These are phyloP conservation scores for Ceratocystis cacaofunesta DNA, from an alignment of 2,329 filamentous ascomycete species.

Conservation along the genomic window DNA sequence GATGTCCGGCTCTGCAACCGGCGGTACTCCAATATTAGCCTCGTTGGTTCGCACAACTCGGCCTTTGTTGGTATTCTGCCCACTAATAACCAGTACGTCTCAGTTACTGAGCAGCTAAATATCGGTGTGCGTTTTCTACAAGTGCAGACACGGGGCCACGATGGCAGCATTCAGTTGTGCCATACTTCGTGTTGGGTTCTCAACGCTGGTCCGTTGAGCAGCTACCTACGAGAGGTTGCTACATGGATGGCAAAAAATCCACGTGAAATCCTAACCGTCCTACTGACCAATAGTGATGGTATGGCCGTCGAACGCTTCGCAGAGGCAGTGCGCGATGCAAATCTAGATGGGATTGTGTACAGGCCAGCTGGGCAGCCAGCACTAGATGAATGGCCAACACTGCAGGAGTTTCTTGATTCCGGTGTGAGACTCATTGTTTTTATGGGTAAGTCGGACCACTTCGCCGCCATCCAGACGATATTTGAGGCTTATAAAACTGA, in stretches of 20 bases:
- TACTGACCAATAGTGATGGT: slow-evolving; percentile 48
- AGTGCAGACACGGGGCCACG: slow-evolving; percentile 44
- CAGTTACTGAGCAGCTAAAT: slow-evolving; percentile 42
- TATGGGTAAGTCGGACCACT: slow-evolving; percentile 35
- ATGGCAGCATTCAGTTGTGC: slow-evolving; percentile 42
- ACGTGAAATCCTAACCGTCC: slow-evolving; percentile 46
- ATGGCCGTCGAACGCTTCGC: slow-evolving; percentile 41
- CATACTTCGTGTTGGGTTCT: slow-evolving; percentile 48
- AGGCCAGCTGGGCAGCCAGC: slow-evolving; percentile 27
- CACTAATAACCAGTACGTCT: slow-evolving; percentile 45
- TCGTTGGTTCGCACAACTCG: slow-evolving; percentile 49
- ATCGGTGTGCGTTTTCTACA: slow-evolving; percentile 50
- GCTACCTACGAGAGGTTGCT: slow-evolving; percentile 43
- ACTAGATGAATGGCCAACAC: slow-evolving; percentile 51
- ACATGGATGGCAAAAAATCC: slow-evolving; percentile 44
- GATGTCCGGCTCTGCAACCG: slow-evolving; percentile 39
- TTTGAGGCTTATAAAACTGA: background rate
- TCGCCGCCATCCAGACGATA: background rate
- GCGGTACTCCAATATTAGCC: slow-evolving; percentile 44
- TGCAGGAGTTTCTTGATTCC: slow-evolving; percentile 47
- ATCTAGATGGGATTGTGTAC: slow-evolving; percentile 43
- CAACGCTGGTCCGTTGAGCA: slow-evolving; percentile 41
- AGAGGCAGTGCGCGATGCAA: slow-evolving; percentile 37
- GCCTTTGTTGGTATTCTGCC: slow-evolving; percentile 44
- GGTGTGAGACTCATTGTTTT: slow-evolving; percentile 55